phyloP scores from a whole-genome alignment of 2,329 filamentous ascomycete genomes.

The Passalora sequoiae region DNA sequence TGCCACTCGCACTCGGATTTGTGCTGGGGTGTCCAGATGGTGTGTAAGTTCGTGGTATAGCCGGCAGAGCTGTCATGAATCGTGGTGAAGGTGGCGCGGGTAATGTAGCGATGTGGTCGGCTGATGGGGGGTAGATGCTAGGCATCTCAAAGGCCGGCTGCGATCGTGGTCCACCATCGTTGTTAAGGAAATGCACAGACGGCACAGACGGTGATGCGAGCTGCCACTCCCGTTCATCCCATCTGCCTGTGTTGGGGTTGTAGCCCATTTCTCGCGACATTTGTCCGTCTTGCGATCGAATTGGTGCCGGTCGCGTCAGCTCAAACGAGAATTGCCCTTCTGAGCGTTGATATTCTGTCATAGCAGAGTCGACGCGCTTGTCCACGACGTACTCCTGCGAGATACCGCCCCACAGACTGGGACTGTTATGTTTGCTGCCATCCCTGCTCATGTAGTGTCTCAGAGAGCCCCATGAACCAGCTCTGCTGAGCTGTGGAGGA shows the following conservation, averaged over 20 bases:
- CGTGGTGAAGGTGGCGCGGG: too few species aligned
- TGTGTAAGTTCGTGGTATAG: not conserved
- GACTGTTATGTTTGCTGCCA: not conserved
- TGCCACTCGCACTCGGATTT: too few species aligned
- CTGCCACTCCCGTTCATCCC: constrained; percentile 3
- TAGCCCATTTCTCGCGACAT: not conserved
- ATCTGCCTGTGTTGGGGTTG: not conserved
- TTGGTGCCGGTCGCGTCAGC: not conserved
- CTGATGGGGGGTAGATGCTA: not conserved
- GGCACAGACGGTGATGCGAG: not conserved
- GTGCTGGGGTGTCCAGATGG: not conserved
- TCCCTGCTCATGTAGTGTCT: not conserved
- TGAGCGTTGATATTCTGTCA: not conserved
- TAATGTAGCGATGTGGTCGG: not conserved
- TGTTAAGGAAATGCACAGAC: not conserved
- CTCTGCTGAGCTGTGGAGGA: constrained; percentile 2
- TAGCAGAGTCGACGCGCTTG: not conserved
- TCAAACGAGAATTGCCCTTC: not conserved
- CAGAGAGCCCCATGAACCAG: constrained; percentile 1
- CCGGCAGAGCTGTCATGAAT: too few species aligned
- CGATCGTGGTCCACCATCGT: not conserved
- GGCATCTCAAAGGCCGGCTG: not conserved
- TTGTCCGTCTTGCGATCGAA: not conserved
- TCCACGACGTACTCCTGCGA: too few species aligned
- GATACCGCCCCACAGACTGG: constrained; percentile 1